Conservation (phyloP, 345 rosid species). For the Stellera chamaejasme region DNA sequence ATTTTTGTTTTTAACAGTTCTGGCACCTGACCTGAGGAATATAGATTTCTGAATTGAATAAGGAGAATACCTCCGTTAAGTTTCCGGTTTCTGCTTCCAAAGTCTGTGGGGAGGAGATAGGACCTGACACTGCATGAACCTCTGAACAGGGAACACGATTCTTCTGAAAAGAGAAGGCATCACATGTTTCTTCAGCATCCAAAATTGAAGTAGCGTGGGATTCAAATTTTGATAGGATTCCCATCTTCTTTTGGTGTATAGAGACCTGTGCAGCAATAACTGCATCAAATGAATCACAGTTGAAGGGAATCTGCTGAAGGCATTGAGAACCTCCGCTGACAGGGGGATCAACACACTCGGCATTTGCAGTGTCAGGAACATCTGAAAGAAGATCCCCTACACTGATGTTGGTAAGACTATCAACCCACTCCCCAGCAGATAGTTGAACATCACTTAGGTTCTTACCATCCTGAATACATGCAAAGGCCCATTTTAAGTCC, state of each 20-base stretch:
- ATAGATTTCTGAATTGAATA: constrained; percentile 1
- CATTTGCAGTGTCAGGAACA: constrained; percentile 41
- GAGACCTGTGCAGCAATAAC: constrained; percentile 95
- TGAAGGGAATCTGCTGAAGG: constrained; percentile 56
- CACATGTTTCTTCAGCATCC: constrained; percentile 98
- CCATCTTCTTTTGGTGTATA: constrained; percentile 61
- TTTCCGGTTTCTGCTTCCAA: constrained; percentile 18
- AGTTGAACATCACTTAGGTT: constrained; percentile 30
- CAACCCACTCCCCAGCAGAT: constrained; percentile 93
- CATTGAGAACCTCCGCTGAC: constrained; percentile 34
- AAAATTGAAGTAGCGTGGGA: constrained; percentile 63
- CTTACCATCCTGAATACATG: constrained; percentile 31
- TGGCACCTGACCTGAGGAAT: neutral
- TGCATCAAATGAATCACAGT: constrained; percentile 97
- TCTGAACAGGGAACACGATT: constrained; percentile 23
- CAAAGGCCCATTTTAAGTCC: constrained; percentile 11
- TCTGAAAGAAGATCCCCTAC: constrained; percentile 87
- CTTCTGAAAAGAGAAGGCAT: constrained; percentile 81
- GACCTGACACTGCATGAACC: constrained; percentile 21
- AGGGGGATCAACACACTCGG: constrained; percentile 29
- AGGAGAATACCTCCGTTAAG: constrained; percentile 34
- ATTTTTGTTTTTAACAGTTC: constrained; percentile 6
- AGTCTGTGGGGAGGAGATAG: constrained; percentile 27
- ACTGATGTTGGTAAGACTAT: constrained; percentile 87
- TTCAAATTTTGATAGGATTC: constrained; percentile 23